Evolutionary conservation across 768 basidiomycete genomes (phyloP), one percentile per base, ranked within the genome.

Genomic region (Rhizopogon roseolus): DNA sequence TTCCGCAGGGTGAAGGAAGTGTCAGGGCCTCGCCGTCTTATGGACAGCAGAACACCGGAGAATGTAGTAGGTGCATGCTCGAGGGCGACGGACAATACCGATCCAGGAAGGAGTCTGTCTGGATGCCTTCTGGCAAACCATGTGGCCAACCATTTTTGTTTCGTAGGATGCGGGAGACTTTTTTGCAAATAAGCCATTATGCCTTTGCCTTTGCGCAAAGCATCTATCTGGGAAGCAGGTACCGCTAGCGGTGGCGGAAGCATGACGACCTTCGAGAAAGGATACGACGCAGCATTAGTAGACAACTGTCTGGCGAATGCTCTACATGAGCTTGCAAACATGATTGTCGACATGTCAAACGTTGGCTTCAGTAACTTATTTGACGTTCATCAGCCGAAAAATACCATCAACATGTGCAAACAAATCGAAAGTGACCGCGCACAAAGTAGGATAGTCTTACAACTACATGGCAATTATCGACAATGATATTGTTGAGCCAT

Each of bases 1-100:
- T 98, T 98, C 58, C 96, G 81, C 49, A 98, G 72, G 50, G 85
- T 76, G 65, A 98, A 90, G n/a, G 85, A 88, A 27, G 92, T 93
- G 71, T 93, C 91, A 28, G 83, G 78, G 1, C 94, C 95, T 38
- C 88, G 81, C 62, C 91, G 81, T 49, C 91, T 82, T 59, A 95
- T 80, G 29, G 84, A 81, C 62, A 97, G 79, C 54, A 98, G 76
- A 42, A 98, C 88, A 36, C 96, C 96, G 6, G 93, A 90, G 71
- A 98, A 98, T 11, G 79, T 72, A 14, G 84, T 88, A 8, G 90
- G 89, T 6, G 91, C 84, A 55, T 93, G 82, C 53, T 85, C 81
- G 38, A 86, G 83, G 42, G 80, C 81, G 60, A 94, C 85, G 28
- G 84, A 85, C 57, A 98, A 68, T 59, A 98, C 86, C n/a, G 91